phyloP scores from a whole-genome alignment of 306 rosid species.

The Vigna unguiculata region DNA sequence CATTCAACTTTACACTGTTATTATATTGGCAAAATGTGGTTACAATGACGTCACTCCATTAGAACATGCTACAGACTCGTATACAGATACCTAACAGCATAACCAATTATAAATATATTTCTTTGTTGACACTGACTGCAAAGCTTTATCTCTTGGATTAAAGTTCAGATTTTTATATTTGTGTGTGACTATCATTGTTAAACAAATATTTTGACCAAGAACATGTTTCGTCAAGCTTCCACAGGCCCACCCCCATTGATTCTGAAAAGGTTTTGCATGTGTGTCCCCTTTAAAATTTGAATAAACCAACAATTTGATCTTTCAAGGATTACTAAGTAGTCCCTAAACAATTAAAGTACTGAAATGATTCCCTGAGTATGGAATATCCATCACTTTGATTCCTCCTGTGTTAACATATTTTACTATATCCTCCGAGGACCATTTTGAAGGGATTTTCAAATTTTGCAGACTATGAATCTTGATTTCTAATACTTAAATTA shows the following conservation, averaged over 20 bases:
- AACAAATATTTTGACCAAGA: slow-evolving; percentile 23
- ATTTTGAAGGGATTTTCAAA: background rate
- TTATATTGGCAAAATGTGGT: background rate
- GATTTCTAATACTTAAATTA: background rate
- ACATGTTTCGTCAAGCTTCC: slow-evolving; percentile 7
- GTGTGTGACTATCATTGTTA: background rate
- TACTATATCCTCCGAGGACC: background rate
- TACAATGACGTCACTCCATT: slow-evolving; percentile 31
- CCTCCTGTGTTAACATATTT: background rate
- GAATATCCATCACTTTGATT: background rate
- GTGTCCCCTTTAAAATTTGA: slow-evolving; percentile 11
- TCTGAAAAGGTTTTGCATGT: background rate
- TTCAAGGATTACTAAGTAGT: background rate
- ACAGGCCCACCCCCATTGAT: background rate
- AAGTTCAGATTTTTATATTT: background rate
- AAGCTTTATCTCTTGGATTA: background rate
- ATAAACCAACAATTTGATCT: background rate
- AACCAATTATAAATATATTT: background rate
- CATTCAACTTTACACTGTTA: background rate
- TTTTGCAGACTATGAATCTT: background rate
- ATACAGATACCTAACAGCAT: slow-evolving; percentile 1
- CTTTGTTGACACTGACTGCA: slow-evolving; percentile 4
- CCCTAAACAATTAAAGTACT: background rate
- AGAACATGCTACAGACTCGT: background rate
- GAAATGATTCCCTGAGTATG: background rate